A percentile compares a stretch with the other conserved stretches of the same genome.
Evolutionary conservation across 441 rosid genomes (phyloP).

Genomic region (Populus hybrid): DNA sequence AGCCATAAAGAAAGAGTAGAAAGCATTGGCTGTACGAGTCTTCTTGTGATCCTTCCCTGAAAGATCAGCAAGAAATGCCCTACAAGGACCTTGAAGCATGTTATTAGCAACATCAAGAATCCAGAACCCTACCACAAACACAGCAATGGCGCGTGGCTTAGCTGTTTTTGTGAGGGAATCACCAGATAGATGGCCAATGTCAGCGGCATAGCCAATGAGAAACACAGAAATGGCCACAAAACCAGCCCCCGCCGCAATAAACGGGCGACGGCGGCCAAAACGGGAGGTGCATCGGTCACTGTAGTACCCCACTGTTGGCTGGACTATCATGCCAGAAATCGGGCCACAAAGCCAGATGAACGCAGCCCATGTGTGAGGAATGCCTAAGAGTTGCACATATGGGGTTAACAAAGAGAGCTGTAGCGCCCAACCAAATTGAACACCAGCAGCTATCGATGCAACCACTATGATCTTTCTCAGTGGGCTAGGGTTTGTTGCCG

Average conservation of each 20-base stretch:
- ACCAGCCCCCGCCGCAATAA: conserved; percentile 58
- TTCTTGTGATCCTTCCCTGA: conserved; percentile 49
- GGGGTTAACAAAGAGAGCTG: conserved; percentile 92
- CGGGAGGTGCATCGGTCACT: conserved; percentile 81
- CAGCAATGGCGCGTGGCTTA: conserved; percentile 63
- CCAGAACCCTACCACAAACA: conserved; percentile 88
- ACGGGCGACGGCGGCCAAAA: conserved; percentile 92
- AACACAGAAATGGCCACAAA: conserved; percentile 65
- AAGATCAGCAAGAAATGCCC: conserved; percentile 83
- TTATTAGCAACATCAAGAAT: conserved; percentile 93
- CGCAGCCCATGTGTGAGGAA: conserved; percentile 87
- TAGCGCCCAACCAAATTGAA: conserved; percentile 94
- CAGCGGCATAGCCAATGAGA: conserved; percentile 85
- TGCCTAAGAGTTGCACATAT: conserved; percentile 82
- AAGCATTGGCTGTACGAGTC: conserved; percentile 59
- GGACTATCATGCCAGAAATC: conserved; percentile 84
- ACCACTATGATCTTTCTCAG: conserved; percentile 51
- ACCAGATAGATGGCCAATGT: conserved; percentile 61
- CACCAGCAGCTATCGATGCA: conserved; percentile 79
- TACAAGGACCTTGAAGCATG: conserved; percentile 81
- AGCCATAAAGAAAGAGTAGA: conserved; percentile 88
- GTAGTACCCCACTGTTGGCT: conserved; percentile 87
- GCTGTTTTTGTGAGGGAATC: conserved; percentile 31
- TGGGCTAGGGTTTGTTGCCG: conserved; percentile 14
- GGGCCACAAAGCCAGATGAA: conserved; percentile 96